These are phyloP conservation scores for Blepharisma stoltei DNA, from an alignment of 73 alveolate species.

Conservation along the genomic window DNA sequence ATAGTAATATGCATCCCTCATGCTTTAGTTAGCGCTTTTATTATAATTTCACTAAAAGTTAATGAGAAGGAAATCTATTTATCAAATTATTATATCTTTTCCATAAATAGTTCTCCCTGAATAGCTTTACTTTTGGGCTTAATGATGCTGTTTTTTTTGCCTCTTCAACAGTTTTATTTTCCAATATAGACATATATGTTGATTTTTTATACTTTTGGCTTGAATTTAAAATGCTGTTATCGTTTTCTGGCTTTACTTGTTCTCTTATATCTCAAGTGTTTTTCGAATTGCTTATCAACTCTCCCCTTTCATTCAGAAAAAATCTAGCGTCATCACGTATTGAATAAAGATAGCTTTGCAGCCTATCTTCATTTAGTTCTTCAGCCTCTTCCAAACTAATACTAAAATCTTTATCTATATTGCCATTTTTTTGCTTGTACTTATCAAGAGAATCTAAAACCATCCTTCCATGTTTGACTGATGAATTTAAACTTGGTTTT, in stretches of 20 bases:
- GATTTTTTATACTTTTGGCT: constrained; percentile 5
- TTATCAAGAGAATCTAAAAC: constrained; percentile 8
- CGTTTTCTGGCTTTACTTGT: neutral
- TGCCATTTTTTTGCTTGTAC: neutral
- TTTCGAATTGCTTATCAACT: neutral
- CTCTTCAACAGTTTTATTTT: neutral
- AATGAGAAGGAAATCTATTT: neutral
- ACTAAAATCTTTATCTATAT: neutral
- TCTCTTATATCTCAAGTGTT: constrained; percentile 5
- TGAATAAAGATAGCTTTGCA: neutral
- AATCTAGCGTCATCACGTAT: neutral
- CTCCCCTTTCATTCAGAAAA: neutral
- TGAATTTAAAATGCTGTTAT: neutral
- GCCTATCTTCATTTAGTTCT: constrained; percentile 4
- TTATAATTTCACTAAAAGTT: neutral
- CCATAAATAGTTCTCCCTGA: constrained; percentile 13
- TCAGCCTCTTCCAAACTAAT: constrained; percentile 3
- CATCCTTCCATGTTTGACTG: neutral
- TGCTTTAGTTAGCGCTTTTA: too few species aligned
- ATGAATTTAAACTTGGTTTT: neutral
- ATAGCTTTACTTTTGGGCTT: neutral
- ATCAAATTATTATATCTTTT: neutral
- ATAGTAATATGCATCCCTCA: too few species aligned
- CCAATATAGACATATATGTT: neutral
- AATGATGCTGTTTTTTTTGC: neutral